These are phyloP conservation scores for Psilocybe subaeruginosa DNA, from an alignment of 768 basidiomycete species.

Conservation along the genomic window DNA sequence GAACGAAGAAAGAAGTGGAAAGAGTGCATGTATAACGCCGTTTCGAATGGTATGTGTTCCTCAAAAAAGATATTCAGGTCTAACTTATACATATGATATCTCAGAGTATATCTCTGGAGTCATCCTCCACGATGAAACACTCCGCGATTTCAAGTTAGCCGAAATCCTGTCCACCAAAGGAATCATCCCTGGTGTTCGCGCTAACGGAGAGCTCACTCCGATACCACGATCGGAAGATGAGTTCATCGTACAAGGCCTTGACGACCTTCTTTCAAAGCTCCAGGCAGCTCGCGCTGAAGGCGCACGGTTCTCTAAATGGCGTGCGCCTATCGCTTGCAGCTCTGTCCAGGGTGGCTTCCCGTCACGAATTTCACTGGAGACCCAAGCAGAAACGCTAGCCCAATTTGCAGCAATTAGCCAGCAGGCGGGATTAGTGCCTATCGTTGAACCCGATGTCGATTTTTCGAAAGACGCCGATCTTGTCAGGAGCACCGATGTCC, in stretches of 20 bases:
- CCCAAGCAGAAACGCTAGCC: constrained; percentile 49
- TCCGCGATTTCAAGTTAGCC: constrained; percentile 52
- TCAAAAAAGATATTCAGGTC: not conserved
- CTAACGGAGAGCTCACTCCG: constrained; percentile 50
- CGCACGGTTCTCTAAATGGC: constrained; percentile 55
- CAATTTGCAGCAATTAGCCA: constrained; percentile 54
- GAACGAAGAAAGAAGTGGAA: constrained; percentile 47
- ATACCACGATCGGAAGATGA: constrained; percentile 47
- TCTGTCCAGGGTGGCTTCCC: constrained; percentile 37
- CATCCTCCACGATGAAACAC: constrained; percentile 51
- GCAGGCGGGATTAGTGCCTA: constrained; percentile 53
- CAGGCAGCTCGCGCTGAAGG: constrained; percentile 46
- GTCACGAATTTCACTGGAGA: constrained; percentile 42
- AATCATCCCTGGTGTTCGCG: constrained; percentile 53
- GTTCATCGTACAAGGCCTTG: constrained; percentile 53
- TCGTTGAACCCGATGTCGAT: constrained; percentile 56
- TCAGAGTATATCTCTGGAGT: constrained; percentile 54
- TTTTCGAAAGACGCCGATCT: constrained; percentile 51
- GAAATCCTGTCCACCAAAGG: constrained; percentile 44
- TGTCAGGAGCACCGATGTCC: constrained; percentile 46
- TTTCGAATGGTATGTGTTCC: constrained; percentile 37
- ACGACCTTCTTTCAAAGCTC: constrained; percentile 43
- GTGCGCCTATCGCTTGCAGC: constrained; percentile 50
- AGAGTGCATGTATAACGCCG: constrained; percentile 43
- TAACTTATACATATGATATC: not conserved